Base-by-base conservation (phyloP, 106 monocot species). In the Alisma plantagoaquatica region DNA sequence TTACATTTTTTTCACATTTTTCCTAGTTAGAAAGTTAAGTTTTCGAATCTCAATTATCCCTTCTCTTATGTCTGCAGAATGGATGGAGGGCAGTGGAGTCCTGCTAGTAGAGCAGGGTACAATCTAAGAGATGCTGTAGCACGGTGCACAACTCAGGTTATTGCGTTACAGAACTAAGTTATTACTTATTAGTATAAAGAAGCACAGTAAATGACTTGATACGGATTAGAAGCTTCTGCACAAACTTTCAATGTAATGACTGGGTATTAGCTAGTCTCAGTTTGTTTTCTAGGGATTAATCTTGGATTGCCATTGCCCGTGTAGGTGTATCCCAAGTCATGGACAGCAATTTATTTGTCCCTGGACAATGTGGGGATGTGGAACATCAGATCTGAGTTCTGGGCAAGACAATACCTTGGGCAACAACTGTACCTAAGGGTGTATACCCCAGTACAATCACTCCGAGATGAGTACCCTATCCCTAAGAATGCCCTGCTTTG, bases 101-200 rank as follows among this genome's bases (percentile, higher is more conserved):
- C 83, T 0, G 54, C 55, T 0, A 68, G 46, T 18, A 51, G 83
- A 15, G 45, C 29, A 10, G 56, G 32, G 5, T 83, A 83, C 53
- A 83, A 83, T 21, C 71, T 74, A 15, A 63, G 59, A 33, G 83
- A 83, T 60, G 83, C 71, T 0, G 83, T 83, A 2, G 42, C 64
- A 5, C 83, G 77, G n/a, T 71, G 77, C 77, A 83, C 77, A 0
- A 56, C 63, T 1, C 83, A 74, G n/a, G n/a, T n/a, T n/a, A n/a
- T n/a, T n/a, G n/a, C n/a, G n/a, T n/a, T n/a, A n/a, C n/a, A n/a
- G n/a, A n/a, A n/a, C n/a, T n/a, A n/a, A n/a, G n/a, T n/a, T n/a
- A n/a, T n/a, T n/a, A n/a, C n/a, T n/a, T n/a, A n/a, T n/a, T n/a
- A n/a, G n/a, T n/a, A n/a, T n/a, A n/a, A n/a, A n/a, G n/a, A n/a